Conservation (phyloP, 148 eudicot genomes). For the Camellia granthamiana region DNA sequence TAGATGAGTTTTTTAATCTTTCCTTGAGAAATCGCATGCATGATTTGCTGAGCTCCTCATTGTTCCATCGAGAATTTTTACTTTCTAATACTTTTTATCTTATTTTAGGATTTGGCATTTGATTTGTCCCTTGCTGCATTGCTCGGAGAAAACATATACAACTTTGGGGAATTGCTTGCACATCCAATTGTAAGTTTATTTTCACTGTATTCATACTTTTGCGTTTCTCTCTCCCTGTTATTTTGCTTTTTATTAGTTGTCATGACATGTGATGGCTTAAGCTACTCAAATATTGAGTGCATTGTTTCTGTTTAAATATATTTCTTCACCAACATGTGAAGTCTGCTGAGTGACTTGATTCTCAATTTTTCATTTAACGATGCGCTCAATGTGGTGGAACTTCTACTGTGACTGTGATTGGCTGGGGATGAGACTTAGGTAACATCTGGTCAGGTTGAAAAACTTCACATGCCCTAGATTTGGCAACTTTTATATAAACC, state of each 20-base stretch:
- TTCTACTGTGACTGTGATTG: neutral
- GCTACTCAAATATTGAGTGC: neutral
- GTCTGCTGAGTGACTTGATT: neutral
- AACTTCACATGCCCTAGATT: neutral
- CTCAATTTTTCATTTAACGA: neutral
- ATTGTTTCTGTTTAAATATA: neutral
- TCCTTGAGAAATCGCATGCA: conserved; percentile 2
- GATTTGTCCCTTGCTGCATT: conserved; percentile 83
- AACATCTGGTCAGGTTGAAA: neutral
- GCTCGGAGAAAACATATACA: conserved; percentile 95
- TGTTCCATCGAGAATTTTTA: neutral
- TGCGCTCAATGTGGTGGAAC: neutral
- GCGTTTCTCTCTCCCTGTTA: neutral
- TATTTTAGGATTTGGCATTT: conserved; percentile 82
- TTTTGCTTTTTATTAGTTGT: neutral
- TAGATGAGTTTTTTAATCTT: neutral
- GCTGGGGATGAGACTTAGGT: neutral
- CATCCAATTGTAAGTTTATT: conserved; percentile 84
- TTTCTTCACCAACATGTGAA: neutral
- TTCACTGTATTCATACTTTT: neutral
- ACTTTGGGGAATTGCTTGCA: conserved; percentile 96
- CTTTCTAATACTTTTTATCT: conserved; percentile 14
- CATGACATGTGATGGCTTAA: neutral
- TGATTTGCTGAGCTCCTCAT: conserved; percentile 12
- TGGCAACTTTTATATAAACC: neutral